These are phyloP conservation scores for Xerocomus brunneocitrinus DNA, from an alignment of 768 basidiomycete species.

Conservation along the genomic window DNA sequence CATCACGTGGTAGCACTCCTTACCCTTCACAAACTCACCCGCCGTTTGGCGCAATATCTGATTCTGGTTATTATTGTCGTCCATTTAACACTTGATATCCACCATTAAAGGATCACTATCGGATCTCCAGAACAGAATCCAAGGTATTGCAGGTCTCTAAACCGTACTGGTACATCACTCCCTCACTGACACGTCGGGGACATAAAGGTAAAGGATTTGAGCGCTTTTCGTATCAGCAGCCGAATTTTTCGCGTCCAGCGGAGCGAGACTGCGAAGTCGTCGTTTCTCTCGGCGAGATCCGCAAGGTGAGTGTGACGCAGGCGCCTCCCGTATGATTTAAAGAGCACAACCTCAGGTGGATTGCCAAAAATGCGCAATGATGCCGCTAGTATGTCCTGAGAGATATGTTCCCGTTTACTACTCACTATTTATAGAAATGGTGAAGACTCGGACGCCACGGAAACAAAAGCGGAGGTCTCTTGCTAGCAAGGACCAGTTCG, in stretches of 20 bases:
- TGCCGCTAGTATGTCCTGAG: slow-evolving; percentile 3
- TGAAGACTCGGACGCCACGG: slow-evolving; percentile 16
- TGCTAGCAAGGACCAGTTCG: slow-evolving; percentile 20
- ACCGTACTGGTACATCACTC: background rate
- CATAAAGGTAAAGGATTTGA: background rate
- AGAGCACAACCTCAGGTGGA: background rate
- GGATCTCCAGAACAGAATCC: background rate
- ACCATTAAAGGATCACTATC: background rate
- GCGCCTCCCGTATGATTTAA: background rate
- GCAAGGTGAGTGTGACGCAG: slow-evolving; percentile 2
- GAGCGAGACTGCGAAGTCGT: slow-evolving; percentile 17
- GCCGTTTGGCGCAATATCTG: background rate
- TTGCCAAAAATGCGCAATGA: background rate
- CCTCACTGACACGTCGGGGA: background rate
- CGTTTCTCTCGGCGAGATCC: background rate
- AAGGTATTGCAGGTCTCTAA: background rate
- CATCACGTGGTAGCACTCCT: slow-evolving; percentile 5
- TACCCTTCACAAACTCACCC: slow-evolving; percentile 4
- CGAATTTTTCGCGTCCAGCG: slow-evolving; percentile 10
- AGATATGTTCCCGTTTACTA: background rate
- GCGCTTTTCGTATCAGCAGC: background rate
- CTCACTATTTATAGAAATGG: slow-evolving; percentile 10
- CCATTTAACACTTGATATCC: background rate
- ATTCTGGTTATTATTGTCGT: background rate
- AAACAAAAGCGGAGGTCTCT: slow-evolving; percentile 24